Base-by-base conservation (phyloP, 1,284 basidiomycete species). In the Moesziomyces aphidis region DNA sequence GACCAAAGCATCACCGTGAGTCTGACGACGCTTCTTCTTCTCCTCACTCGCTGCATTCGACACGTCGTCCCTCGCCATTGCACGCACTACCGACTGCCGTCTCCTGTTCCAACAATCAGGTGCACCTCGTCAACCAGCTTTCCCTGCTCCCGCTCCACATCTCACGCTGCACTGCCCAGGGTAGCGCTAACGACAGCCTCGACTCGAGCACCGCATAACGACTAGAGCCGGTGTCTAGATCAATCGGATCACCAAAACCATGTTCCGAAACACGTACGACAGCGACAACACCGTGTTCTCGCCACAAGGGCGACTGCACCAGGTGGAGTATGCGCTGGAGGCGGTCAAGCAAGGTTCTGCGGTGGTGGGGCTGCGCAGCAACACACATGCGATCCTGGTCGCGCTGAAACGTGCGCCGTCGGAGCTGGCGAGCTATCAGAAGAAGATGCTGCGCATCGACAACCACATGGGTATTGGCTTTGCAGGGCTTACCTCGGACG, bases 331-430 rank as follows among this genome's bases (percentile, higher is more conserved):
- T 89, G 95, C 97, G 5, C 90, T 97, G 62, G 97, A 99, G 86
- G 97, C 97, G 72, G 96, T 99, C 78, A 99, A 99, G 89, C 97
- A 99, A 85, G 97, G 97, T 71, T 97, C 95, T 68, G 97, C 97
- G 23, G 96, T 95, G 34, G 95, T 99, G 52, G 97, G 97, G 46
- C 86, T 99, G 80, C 90, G 95, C 76, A 95, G 93, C 63, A 94
- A 95, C 87, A 98, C 94, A 0, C 97, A 99, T 86, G 92, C 95
- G 23, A 90, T 99, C 60, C 88, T 99, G 26, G 87, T 99, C 54
- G 95, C 96, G 9, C 87, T 99, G 69, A 99, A 99, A 95, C 90
- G 96, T 85, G 98, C 96, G n/a, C 96, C 95, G 11, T 95, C 95
- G 72, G 97, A 99, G 86, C 90, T 99, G 56, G 96, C 97, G 17